Evolutionary conservation across 441 rosid species (phyloP).

Genomic region (Isatis lusitanica): DNA sequence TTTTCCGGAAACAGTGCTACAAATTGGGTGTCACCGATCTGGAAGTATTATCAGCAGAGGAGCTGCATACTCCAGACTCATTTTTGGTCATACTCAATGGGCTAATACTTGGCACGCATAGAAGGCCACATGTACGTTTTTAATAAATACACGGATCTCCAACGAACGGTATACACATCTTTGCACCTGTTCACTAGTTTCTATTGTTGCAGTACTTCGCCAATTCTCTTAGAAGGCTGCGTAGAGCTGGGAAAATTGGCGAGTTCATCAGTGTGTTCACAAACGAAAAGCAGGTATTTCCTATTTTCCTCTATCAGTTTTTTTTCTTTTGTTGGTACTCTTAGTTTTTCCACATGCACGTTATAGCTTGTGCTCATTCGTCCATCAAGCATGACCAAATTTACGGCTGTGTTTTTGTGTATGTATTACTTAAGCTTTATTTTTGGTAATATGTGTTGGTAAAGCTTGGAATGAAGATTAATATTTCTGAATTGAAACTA

Average conservation of each 20-base stretch:
- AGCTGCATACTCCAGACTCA: constrained; percentile 85
- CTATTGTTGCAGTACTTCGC: constrained; percentile 62
- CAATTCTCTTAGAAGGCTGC: constrained; percentile 68
- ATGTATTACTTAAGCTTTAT: constrained; percentile 4
- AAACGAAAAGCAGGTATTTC: constrained; percentile 90
- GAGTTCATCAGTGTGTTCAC: constrained; percentile 89
- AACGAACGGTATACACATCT: constrained; percentile 3
- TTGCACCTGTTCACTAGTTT: constrained; percentile 23
- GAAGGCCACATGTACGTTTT: constrained; percentile 78
- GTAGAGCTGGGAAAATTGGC: constrained; percentile 91
- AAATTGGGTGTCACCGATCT: constrained; percentile 85
- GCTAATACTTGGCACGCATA: constrained; percentile 91
- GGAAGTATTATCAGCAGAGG: constrained; percentile 82
- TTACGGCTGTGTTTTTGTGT: not conserved
- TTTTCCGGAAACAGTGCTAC: constrained; percentile 60
- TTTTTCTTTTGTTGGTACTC: not conserved
- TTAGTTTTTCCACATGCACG: not conserved
- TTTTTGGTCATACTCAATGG: constrained; percentile 86
- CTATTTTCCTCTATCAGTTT: constrained; percentile 24
- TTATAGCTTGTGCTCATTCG: constrained; percentile 15
- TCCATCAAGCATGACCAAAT: constrained; percentile 1
- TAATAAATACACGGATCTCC: constrained; percentile 1
- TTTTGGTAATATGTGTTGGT: not conserved
- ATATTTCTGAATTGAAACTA: not conserved
- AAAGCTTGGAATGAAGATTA: constrained; percentile 9